These are phyloP conservation scores for Auriscalpium microsporum DNA, from an alignment of 768 basidiomycete genomes.

Conservation along the genomic window DNA sequence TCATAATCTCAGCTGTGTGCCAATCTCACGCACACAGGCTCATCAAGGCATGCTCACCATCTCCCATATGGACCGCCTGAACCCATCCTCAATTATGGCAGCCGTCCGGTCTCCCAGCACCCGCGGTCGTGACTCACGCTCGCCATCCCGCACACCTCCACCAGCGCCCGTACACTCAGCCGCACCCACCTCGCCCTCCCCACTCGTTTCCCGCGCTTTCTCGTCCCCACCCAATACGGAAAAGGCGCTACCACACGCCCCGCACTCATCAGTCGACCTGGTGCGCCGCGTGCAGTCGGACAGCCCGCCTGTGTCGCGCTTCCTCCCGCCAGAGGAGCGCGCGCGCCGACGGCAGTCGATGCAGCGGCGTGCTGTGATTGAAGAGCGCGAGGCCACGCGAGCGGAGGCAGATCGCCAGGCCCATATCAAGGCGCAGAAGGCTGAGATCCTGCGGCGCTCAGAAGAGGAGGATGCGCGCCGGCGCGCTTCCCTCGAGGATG, in stretches of 20 bases:
- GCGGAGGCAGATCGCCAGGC: slow-evolving; percentile 7
- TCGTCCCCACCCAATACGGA: not conserved
- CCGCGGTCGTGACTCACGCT: not conserved
- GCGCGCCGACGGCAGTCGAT: slow-evolving; percentile 2
- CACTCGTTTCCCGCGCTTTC: slow-evolving; percentile 1
- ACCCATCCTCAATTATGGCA: not conserved
- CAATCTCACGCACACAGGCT: not conserved
- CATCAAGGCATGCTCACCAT: slow-evolving; percentile 7
- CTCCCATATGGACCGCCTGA: slow-evolving; percentile 7
- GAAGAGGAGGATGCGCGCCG: slow-evolving; percentile 3
- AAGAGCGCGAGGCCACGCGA: not conserved
- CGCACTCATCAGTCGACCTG: not conserved
- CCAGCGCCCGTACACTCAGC: not conserved
- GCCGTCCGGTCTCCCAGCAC: too few species aligned
- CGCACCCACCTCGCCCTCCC: not conserved
- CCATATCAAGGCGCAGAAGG: slow-evolving; percentile 8
- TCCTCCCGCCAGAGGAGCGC: slow-evolving; percentile 4
- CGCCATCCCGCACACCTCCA: slow-evolving; percentile 4
- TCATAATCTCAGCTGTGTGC: not conserved
- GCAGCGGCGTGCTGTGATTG: not conserved
- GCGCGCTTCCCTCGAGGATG: slow-evolving; percentile 2
- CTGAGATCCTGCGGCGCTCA: not conserved
- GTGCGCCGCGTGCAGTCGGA: not conserved
- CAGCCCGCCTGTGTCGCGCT: slow-evolving; percentile 4
- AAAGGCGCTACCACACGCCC: slow-evolving; percentile 6